phyloP scores from a whole-genome alignment of 108 stramenopile species.

The Skeletonema grethae region DNA sequence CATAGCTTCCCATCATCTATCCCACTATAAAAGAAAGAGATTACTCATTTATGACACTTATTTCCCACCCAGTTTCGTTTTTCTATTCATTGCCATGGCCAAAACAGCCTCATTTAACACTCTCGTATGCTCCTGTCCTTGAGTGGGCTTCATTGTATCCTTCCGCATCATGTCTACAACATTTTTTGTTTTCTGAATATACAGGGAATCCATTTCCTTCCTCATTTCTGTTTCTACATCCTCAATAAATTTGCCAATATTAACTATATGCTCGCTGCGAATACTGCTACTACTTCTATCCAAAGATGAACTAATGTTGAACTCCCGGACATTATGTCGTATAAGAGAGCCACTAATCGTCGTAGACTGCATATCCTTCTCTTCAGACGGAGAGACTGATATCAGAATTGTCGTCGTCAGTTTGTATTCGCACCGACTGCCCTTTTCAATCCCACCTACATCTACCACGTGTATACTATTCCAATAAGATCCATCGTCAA shows the following conservation, averaged over 20 bases:
- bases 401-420: slow-evolving; percentile 88
- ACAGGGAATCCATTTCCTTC: slow-evolving; percentile 76
- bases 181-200: slow-evolving; percentile 89
- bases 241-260: slow-evolving; percentile 94
- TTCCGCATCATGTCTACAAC: slow-evolving; percentile 75
- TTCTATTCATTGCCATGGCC: slow-evolving; percentile 14
- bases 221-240: slow-evolving; percentile 91
- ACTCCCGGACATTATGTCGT: slow-evolving; percentile 31
- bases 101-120: slow-evolving; percentile 33
- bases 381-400: slow-evolving; percentile 36
- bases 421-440: slow-evolving; percentile 53
- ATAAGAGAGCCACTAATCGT: slow-evolving; percentile 14
- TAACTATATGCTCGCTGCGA: slow-evolving; percentile 71
- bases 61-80: slow-evolving; percentile 1
- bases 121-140: slow-evolving; percentile 37
- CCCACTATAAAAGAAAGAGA: too few species aligned
- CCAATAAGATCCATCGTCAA: slow-evolving; percentile 69
- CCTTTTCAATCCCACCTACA: slow-evolving; percentile 44
- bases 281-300: background rate
- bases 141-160: slow-evolving; percentile 16
- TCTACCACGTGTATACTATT: slow-evolving; percentile 91
- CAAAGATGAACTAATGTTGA: background rate
- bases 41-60: too few species aligned
- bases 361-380: background rate
- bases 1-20: background rate